These are phyloP conservation scores for Heterobasidion irregulare DNA, from an alignment of 1,284 basidiomycete genomes.

Conservation along the genomic window DNA sequence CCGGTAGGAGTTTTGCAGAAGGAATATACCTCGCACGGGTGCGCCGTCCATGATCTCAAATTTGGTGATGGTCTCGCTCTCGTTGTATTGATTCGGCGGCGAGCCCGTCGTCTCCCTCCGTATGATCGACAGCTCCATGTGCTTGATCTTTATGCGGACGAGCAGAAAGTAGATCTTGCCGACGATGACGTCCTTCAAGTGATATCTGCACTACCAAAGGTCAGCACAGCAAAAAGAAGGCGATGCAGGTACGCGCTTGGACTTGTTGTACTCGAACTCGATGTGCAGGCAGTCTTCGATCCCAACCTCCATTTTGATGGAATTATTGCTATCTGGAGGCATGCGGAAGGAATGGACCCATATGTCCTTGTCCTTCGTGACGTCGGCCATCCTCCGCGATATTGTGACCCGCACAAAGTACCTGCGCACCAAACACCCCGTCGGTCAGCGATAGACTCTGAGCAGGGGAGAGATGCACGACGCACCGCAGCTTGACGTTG, in stretches of 20 bases:
- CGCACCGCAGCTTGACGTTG: conserved; percentile 92
- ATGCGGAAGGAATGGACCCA: conserved; percentile 99
- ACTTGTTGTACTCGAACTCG: conserved; percentile 99
- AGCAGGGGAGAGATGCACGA: conserved; percentile 3
- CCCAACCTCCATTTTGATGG: conserved; percentile 99
- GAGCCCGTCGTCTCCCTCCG: conserved; percentile 94
- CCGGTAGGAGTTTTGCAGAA: neutral
- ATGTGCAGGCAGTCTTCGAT: conserved; percentile 99
- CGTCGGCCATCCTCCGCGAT: conserved; percentile 87
- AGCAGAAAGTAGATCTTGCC: conserved; percentile 99
- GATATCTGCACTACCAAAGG: conserved; percentile 59
- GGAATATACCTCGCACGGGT: conserved; percentile 72
- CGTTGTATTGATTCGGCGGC: conserved; percentile 97
- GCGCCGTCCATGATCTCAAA: conserved; percentile 99
- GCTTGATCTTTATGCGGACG: conserved; percentile 99
- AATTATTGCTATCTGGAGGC: conserved; percentile 96
- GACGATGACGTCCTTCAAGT: conserved; percentile 98
- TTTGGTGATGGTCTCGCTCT: conserved; percentile 98
- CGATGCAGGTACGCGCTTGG: conserved; percentile 60
- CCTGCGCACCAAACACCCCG: conserved; percentile 28
- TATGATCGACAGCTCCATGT: conserved; percentile 99
- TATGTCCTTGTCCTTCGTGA: conserved; percentile 86
- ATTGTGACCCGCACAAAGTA: conserved; percentile 94
- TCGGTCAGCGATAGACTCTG: neutral
- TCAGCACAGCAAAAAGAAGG: neutral